phyloP scores from a whole-genome alignment of 2,329 filamentous ascomycete species.

The Fusarium virguliforme region DNA sequence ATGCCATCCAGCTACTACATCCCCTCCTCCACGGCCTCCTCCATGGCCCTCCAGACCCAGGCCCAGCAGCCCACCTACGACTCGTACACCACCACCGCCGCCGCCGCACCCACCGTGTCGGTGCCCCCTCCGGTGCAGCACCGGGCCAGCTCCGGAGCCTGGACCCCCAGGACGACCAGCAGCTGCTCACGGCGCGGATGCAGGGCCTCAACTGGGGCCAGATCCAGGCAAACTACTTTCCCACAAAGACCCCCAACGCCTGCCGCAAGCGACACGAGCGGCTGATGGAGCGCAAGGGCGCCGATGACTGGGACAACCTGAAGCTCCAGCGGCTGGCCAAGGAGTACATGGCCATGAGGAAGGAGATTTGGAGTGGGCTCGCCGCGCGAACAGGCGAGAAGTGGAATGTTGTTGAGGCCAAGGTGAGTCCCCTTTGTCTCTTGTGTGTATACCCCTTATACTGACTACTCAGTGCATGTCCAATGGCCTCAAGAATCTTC shows the following conservation, averaged over 20 bases:
- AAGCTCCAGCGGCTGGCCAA: conserved; percentile 82
- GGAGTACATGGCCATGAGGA: conserved; percentile 84
- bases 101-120: conserved; percentile 51
- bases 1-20: conserved; percentile 62
- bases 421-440: conserved; percentile 61
- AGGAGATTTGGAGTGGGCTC: conserved; percentile 85
- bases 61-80: conserved; percentile 58
- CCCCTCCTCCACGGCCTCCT: conserved; percentile 54
- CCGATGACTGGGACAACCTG: conserved; percentile 84
- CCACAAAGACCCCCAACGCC: conserved; percentile 83
- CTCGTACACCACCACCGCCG: conserved; percentile 56
- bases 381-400: conserved; percentile 84
- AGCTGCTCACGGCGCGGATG: conserved; percentile 79
- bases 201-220: conserved; percentile 87
- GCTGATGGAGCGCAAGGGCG: conserved; percentile 81
- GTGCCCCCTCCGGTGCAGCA: conserved; percentile 64
- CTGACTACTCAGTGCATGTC: conserved; percentile 79
- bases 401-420: conserved; percentile 80
- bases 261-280: conserved; percentile 92
- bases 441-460: background rate
- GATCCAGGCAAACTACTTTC: conserved; percentile 84
- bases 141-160: conserved; percentile 76
- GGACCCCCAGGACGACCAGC: conserved; percentile 83
- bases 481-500: conserved; percentile 86
- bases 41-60: conserved; percentile 54